These are phyloP conservation scores for Entamoeba invadens DNA, from an alignment of 208 protist genomes.

Conservation along the genomic window DNA sequence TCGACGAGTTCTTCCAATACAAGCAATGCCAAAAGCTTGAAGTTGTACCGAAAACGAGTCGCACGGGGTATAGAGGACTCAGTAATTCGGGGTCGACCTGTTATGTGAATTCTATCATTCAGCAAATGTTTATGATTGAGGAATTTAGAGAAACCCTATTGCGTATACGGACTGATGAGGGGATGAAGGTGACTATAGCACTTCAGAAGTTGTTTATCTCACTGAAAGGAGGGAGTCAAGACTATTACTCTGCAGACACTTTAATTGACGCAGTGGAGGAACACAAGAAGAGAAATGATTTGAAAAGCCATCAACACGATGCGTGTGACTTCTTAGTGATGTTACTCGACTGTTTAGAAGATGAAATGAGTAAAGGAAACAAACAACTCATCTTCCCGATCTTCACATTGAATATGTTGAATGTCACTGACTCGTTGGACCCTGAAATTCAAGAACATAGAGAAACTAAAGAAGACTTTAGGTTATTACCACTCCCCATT, in stretches of 20 bases:
- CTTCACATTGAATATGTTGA: not conserved
- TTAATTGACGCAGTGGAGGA: not conserved
- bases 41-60: not conserved
- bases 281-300: not conserved
- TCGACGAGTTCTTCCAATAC: not conserved
- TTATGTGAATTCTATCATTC: not conserved
- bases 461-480: not conserved
- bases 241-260: not conserved
- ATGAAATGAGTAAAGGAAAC: not conserved
- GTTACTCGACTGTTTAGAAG: not conserved
- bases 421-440: not conserved
- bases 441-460: not conserved
- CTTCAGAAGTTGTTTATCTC: not conserved
- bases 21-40: not conserved
- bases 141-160: not conserved
- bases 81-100: not conserved
- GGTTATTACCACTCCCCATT: not conserved
- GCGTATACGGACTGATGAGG: not conserved
- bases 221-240: not conserved
- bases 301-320: not conserved
- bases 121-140: not conserved
- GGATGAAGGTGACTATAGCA: not conserved
- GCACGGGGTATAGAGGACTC: not conserved
- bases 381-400: not conserved
- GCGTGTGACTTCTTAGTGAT: not conserved